Conservation (phyloP, 202 grass and related monocot species). For the Schoenoplectus triqueter region DNA sequence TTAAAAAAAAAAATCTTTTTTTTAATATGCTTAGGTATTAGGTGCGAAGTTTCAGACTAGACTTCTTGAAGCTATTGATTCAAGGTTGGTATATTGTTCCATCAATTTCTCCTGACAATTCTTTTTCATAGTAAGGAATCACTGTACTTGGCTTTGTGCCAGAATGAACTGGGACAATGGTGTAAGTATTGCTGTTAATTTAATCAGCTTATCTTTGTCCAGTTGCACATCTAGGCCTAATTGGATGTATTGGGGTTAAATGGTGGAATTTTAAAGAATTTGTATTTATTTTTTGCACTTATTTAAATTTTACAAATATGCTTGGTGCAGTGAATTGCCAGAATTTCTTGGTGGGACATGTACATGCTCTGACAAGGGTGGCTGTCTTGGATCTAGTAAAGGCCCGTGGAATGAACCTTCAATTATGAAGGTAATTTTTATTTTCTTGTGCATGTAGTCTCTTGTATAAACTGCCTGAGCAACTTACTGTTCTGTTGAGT, state of each 20-base stretch:
- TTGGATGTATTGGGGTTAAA: not conserved
- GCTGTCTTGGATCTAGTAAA: slow-evolving; percentile 71
- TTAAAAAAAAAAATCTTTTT: not conserved
- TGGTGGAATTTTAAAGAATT: not conserved
- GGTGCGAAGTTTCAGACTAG: slow-evolving; percentile 73
- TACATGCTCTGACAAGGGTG: slow-evolving; percentile 58
- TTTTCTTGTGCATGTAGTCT: slow-evolving; percentile 19
- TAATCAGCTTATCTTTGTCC: not conserved
- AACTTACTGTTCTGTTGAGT: not conserved
- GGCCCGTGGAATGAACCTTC: slow-evolving; percentile 85
- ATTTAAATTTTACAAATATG: slow-evolving; percentile 17
- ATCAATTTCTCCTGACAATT: not conserved
- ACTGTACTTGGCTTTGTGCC: not conserved
- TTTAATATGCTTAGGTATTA: slow-evolving; percentile 58
- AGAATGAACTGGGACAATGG: not conserved
- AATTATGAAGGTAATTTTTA: slow-evolving; percentile 67
- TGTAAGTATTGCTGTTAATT: not conserved
- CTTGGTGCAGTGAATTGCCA: slow-evolving; percentile 62
- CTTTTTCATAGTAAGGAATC: not conserved
- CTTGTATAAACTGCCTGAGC: not conserved
- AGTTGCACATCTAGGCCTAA: not conserved
- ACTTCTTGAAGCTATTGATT: slow-evolving; percentile 75
- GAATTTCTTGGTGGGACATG: slow-evolving; percentile 84
- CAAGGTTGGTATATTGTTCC: slow-evolving; percentile 43
- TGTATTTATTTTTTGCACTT: not conserved